These are phyloP conservation scores for Nothophoma quercina DNA, from an alignment of 2,329 filamentous ascomycete genomes.

Conservation along the genomic window DNA sequence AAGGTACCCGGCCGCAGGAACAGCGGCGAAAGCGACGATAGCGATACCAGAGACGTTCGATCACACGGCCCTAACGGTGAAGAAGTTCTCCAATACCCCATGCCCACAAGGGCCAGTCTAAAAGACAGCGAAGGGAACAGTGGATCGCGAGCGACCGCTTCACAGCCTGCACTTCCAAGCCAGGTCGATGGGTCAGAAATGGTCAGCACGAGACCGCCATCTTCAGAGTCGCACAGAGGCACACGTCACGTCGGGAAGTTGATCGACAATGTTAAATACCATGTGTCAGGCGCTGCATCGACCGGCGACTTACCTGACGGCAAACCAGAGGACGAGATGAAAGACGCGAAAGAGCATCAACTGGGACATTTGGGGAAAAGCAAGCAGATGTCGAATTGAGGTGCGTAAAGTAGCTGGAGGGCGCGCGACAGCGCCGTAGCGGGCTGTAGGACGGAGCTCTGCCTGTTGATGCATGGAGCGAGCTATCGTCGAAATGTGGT, in stretches of 20 bases:
- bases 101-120: conserved; percentile 17
- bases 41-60: conserved; percentile 51
- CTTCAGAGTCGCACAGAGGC: conserved; percentile 29
- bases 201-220: neutral
- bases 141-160: conserved; percentile 20
- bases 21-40: conserved; percentile 41
- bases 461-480: neutral
- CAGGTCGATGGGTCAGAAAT: conserved; percentile 21
- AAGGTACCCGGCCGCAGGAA: conserved; percentile 34
- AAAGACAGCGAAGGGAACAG: conserved; percentile 26
- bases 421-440: neutral
- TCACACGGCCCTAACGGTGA: conserved; percentile 48
- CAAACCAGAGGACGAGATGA: conserved; percentile 50
- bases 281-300: conserved; percentile 39
- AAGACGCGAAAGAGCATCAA: conserved; percentile 44
- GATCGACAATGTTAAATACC: conserved; percentile 40
- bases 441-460: neutral
- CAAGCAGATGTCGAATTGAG: conserved; percentile 15
- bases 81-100: conserved; percentile 40
- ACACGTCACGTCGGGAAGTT: conserved; percentile 27
- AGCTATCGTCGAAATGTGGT: neutral
- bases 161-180: conserved; percentile 26
- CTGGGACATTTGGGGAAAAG: conserved; percentile 40
- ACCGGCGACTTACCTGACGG: conserved; percentile 55
- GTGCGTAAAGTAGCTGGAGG: neutral